Percentiles rank a stretch among this genome's conserved stretches.
phyloP scores from a whole-genome alignment of 805 yeast genomes.

The Schwanniomyces occidentalis region DNA sequence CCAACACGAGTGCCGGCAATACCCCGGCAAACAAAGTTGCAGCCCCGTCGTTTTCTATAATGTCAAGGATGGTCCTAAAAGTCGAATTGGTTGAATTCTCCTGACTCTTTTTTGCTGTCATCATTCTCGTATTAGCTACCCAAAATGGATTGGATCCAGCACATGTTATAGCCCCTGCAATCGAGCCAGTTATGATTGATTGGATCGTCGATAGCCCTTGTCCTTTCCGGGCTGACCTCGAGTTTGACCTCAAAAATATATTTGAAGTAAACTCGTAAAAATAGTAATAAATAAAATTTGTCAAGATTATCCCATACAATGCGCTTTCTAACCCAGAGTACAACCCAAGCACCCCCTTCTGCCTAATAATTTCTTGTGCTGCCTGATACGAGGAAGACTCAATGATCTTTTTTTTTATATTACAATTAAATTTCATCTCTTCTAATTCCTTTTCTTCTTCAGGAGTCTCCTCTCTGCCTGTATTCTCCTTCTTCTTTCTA shows the following conservation, averaged over 20 bases:
- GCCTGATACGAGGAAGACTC: conserved; percentile 24
- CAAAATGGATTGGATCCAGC: conserved; percentile 85
- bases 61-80: conserved; percentile 56
- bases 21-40: conserved; percentile 79
- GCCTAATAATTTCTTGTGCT: conserved; percentile 44
- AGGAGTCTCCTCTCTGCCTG: conserved; percentile 6
- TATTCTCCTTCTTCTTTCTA: conserved; percentile 23
- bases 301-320: conserved; percentile 77
- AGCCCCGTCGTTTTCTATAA: conserved; percentile 70
- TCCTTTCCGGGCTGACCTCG: conserved; percentile 21
- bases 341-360: conserved; percentile 66
- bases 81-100: conserved; percentile 39
- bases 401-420: conserved; percentile 15
- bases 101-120: conserved; percentile 47
- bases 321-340: conserved; percentile 90
- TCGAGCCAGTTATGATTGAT: conserved; percentile 74
- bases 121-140: conserved; percentile 92
- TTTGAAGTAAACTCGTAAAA: conserved; percentile 75
- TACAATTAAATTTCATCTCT: conserved; percentile 13
- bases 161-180: conserved; percentile 86
- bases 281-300: conserved; percentile 88
- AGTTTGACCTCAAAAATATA: conserved; percentile 39
- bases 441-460: conserved; percentile 4
- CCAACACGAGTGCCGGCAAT: conserved; percentile 83
- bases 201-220: conserved; percentile 59